Base-by-base conservation (phyloP, 805 yeast species). In the Kodamaea kaohsiungensis region DNA sequence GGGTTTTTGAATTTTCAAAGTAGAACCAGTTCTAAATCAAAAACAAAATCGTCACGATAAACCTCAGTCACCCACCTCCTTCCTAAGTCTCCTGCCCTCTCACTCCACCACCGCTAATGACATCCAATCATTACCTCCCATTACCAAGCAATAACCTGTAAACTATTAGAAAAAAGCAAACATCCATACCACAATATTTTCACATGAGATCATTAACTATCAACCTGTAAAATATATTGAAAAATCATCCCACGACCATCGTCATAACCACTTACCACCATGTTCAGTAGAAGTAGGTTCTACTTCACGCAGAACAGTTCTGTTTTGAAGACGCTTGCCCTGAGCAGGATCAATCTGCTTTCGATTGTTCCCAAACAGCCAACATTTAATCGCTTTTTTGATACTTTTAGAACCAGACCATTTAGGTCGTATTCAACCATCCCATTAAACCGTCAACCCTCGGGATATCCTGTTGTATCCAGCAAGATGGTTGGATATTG, bases 401-500 rank as follows among this genome's bases (percentile, higher is more conserved):
- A 37, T 7, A 18, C 43, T 19, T 48, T 37, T 7, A 25, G 13
- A 18, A 37, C 48, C 15, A 54, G 50, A 16, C 40, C 46, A 2
- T 54, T 51, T 37, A 54, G 54, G 17, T 33, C 39, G 6, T 54
- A 54, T 35, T 51, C 57, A 8, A 51, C 57, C 15, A 18, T 33
- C 4, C 43, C 54, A 9, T 22, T 48, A n/a, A 47, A 10, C 22
- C 22, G n/a, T 25, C 19, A 40, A 40, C 16, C 18, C 45, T 19
- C 19, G 19, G 45, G 45, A 3, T 40, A 40, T 17, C 61, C 61
- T 3, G 55, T 61, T 2, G 55, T 65, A 12, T 64, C 75, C 6
- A 58, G 63, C 48, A 70, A 65, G 53, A 50, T 62, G 2, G 93
- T 91, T 2, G 97, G 96, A 0, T 89, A 88, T 66, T 88, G 98